Base-by-base conservation (phyloP, 2,329 filamentous ascomycete genomes). In the Penicillium paneum region DNA sequence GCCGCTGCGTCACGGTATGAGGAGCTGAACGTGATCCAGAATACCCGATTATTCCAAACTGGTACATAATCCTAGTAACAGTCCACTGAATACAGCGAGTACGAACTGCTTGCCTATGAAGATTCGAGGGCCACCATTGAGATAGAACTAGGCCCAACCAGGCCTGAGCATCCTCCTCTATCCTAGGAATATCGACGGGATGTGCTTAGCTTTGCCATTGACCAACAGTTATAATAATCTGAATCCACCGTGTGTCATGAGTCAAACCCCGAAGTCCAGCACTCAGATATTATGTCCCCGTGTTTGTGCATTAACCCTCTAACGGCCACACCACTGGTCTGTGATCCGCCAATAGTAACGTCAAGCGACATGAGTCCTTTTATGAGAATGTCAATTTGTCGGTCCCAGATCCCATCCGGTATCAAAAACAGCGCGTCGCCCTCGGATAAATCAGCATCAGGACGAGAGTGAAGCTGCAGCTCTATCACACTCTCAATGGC, bases 101-200 rank as follows among this genome's bases (percentile, higher is more conserved):
- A 69, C 71, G 49, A 71, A 72, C 59, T 71, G 68, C 54, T 72
- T 68, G 19, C 69, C 71, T 28, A 73, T 59, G 43, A 66, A 72
- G 17, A 69, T 67, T 4, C 65, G 59, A 11, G 68, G 68, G 0
- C 67, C 71, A 5, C 67, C 68, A 42, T 70, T 69, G 54, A 73
- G 72, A 4, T 70, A 69, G 32, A 71, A 57, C 50, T 69, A 73
- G 28, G 64, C 66, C 70, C 69, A 73, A 6, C 67, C 61, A 8
- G 63, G 62, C 11, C 52, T 51, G 7, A 62, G 29, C 41, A 8
- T 13, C 8, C 21, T 24, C 15, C 5, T 21, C 13, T 10, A 15
- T 12, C 8, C n/a, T 24, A 44, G 8, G 3, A 24, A 34, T 32
- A 7, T 44, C 17, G 8, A 24, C 5, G 8, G 13, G 11, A n/a